Conservation (phyloP, 2,329 filamentous ascomycete species). For the Claviceps sp. region DNA sequence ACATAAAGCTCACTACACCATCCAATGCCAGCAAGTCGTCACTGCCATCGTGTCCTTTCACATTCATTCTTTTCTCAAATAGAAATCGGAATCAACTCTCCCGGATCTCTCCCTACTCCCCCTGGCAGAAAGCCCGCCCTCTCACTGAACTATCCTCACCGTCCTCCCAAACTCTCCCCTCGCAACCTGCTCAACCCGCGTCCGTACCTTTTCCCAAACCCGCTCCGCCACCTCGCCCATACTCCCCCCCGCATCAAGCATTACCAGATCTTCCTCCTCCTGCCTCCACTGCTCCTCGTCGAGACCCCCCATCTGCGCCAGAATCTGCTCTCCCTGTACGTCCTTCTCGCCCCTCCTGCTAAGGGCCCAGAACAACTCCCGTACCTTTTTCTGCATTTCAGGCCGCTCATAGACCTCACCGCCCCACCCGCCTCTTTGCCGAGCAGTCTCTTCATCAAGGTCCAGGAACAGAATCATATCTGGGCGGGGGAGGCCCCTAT, state of each 20-base stretch:
- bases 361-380: constrained; percentile 55
- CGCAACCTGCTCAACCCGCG: constrained; percentile 35
- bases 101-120: not conserved
- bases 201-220: constrained; percentile 38
- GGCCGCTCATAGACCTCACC: constrained; percentile 78
- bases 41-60: not conserved
- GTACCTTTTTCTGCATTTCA: constrained; percentile 68
- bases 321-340: constrained; percentile 13
- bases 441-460: constrained; percentile 59
- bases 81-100: not conserved
- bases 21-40: too few relatives aligned
- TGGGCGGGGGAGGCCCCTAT: constrained; percentile 74
- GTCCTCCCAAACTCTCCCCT: constrained; percentile 32
- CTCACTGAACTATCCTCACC: constrained; percentile 28
- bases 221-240: constrained; percentile 43
- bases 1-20: too few relatives aligned
- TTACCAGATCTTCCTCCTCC: constrained; percentile 39
- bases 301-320: constrained; percentile 11
- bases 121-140: not conserved
- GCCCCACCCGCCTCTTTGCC: constrained; percentile 72
- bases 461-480: constrained; percentile 84
- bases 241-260: constrained; percentile 39
- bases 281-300: constrained; percentile 25
- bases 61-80: not conserved
- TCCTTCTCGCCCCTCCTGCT: constrained; percentile 30